Conservation (phyloP, 768 basidiomycete genomes). For the Coprinopsis marcescibilis region DNA sequence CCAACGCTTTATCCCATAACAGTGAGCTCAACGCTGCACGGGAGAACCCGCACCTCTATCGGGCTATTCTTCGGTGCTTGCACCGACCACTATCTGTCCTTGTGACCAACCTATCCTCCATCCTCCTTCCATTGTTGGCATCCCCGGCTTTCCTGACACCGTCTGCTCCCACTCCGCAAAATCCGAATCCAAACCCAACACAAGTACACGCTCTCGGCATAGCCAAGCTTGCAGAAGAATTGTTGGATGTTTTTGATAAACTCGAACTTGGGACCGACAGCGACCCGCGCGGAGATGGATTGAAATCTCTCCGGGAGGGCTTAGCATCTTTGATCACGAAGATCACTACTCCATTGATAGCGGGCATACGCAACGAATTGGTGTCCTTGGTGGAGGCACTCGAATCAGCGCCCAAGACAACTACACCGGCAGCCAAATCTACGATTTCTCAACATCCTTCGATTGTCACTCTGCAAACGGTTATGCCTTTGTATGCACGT, state of each 20-base stretch:
- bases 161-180: slow-evolving; percentile 43
- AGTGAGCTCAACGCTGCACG: slow-evolving; percentile 67
- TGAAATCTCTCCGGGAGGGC: slow-evolving; percentile 65
- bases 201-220: slow-evolving; percentile 69
- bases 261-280: slow-evolving; percentile 55
- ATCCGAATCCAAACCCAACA: slow-evolving; percentile 52
- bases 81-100: slow-evolving; percentile 76
- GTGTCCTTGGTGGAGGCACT: slow-evolving; percentile 57
- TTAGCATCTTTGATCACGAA: slow-evolving; percentile 63
- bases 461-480: slow-evolving; percentile 48
- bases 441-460: slow-evolving; percentile 47
- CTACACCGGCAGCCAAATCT: slow-evolving; percentile 25
- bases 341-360: slow-evolving; percentile 59
- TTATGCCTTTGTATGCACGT: slow-evolving; percentile 59
- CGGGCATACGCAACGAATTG: slow-evolving; percentile 55
- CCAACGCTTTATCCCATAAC: slow-evolving; percentile 12
- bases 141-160: slow-evolving; percentile 55
- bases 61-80: slow-evolving; percentile 65
- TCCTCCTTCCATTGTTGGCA: slow-evolving; percentile 60
- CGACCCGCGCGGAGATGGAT: slow-evolving; percentile 60
- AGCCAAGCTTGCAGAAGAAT: slow-evolving; percentile 66
- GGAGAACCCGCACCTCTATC: slow-evolving; percentile 58
- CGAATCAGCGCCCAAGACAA: slow-evolving; percentile 36
- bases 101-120: slow-evolving; percentile 60
- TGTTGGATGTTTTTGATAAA: slow-evolving; percentile 66